These are phyloP conservation scores for Hypomontagnella monticulosa DNA, from an alignment of 495 filamentous ascomycete genomes.

Conservation along the genomic window DNA sequence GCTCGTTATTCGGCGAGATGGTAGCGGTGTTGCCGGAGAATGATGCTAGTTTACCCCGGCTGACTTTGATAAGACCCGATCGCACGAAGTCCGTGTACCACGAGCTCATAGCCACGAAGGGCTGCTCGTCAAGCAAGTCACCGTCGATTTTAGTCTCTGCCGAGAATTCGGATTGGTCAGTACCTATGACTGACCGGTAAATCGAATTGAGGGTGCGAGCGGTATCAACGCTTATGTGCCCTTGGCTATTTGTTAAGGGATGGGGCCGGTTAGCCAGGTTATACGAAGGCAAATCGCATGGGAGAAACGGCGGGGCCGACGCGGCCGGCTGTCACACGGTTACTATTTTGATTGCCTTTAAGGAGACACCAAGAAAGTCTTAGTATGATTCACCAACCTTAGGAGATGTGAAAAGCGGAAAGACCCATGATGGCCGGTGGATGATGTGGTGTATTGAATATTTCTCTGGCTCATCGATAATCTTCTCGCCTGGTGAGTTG, in stretches of 20 bases:
- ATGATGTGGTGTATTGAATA: conserved; percentile 73
- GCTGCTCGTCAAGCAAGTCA: conserved; percentile 52
- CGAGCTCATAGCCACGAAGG: conserved; percentile 75
- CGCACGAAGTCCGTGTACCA: conserved; percentile 77
- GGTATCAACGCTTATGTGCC: conserved; percentile 65
- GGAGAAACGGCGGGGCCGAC: conserved; percentile 68
- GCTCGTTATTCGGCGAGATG: conserved; percentile 44
- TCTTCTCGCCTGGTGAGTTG: conserved; percentile 54
- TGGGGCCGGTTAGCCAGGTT: conserved; percentile 70
- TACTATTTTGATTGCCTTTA: neutral
- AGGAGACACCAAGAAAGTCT: neutral
- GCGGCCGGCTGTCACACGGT: conserved; percentile 49
- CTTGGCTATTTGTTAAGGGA: conserved; percentile 66
- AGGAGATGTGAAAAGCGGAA: conserved; percentile 70
- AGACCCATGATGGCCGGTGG: conserved; percentile 74
- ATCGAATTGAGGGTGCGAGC: conserved; percentile 62
- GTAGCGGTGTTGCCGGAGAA: conserved; percentile 49
- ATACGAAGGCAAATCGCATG: conserved; percentile 79
- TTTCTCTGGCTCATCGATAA: conserved; percentile 46
- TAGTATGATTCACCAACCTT: conserved; percentile 45
- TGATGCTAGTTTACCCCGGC: conserved; percentile 52
- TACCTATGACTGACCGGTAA: conserved; percentile 66
- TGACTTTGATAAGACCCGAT: conserved; percentile 65
- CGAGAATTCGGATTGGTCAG: conserved; percentile 68
- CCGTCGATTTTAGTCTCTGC: conserved; percentile 40